Conservation (phyloP, 2,329 filamentous ascomycete species). For the Aotearoamyces nothofagi region DNA sequence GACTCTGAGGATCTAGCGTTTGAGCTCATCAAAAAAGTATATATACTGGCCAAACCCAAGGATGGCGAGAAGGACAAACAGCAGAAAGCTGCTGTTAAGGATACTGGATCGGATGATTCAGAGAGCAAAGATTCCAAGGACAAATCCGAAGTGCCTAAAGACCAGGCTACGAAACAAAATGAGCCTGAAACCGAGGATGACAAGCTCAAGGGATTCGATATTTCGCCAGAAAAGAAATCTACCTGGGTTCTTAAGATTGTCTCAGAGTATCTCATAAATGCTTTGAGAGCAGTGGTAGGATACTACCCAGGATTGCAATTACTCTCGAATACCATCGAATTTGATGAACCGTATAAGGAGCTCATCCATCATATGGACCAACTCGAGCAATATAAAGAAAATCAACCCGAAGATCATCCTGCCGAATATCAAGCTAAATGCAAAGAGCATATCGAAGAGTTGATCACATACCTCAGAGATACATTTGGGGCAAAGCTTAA, state of each 20-base stretch:
- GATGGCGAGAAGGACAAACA: background rate
- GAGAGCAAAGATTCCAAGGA: background rate
- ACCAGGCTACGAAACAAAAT: constrained; percentile 2
- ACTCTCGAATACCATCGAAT: constrained; percentile 9
- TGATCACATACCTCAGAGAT: too few relatives aligned
- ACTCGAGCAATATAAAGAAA: too few relatives aligned
- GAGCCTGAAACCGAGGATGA: background rate
- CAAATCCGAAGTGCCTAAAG: background rate
- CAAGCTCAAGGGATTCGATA: background rate
- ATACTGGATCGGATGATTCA: background rate
- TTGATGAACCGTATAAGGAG: constrained; percentile 23
- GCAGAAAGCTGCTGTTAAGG: background rate
- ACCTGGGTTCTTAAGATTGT: constrained; percentile 5
- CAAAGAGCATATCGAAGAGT: too few relatives aligned
- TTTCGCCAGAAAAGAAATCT: background rate
- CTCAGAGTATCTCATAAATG: constrained; percentile 12
- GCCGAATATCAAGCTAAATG: too few relatives aligned
- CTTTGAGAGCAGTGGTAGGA: constrained; percentile 9
- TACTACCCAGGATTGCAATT: constrained; percentile 12
- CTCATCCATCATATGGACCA: constrained; percentile 16
- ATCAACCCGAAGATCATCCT: too few relatives aligned
- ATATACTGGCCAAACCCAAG: too few relatives aligned
- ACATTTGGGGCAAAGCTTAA: too few relatives aligned
- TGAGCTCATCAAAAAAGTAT: too few relatives aligned
- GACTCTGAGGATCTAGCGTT: too few relatives aligned